Conservation (phyloP, 345 rosid genomes). For the Xanthoceras sorbifolium region DNA sequence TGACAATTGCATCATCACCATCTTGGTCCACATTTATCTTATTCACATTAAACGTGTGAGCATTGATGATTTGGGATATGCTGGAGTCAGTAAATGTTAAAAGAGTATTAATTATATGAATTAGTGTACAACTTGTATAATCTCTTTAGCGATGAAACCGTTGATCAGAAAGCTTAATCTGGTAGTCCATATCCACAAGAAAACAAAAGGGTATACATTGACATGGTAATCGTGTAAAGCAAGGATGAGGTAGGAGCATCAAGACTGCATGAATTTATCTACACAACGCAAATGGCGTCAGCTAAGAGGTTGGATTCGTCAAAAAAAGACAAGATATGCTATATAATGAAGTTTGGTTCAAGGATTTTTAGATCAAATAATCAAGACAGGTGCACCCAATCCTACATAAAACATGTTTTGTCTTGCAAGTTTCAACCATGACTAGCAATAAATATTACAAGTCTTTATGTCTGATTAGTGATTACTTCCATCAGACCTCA, state of each 20-base stretch:
- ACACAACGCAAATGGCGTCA: neutral
- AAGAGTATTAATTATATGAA: no score
- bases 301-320: neutral
- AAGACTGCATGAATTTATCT: neutral
- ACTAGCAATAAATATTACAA: neutral
- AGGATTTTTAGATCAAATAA: neutral
- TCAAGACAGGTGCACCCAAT: conserved; percentile 21
- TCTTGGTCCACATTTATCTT: neutral
- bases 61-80: no score
- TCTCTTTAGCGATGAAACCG: no score
- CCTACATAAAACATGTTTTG: neutral
- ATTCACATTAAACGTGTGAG: no score
- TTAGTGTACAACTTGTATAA: no score
- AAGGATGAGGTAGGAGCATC: neutral
- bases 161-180: neutral
- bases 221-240: neutral
- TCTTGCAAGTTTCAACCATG: conserved; percentile 24
- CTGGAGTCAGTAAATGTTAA: no score
- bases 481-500: neutral
- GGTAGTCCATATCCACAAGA: neutral
- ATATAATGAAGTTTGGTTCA: neutral
- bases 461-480: no score
- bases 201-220: no score
- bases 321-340: no score
- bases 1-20: neutral